Evolutionary conservation across 108 stramenopile species (phyloP), one percentile per base, ranked within the genome.

Genomic region (Nannochloropsis gaditana): DNA sequence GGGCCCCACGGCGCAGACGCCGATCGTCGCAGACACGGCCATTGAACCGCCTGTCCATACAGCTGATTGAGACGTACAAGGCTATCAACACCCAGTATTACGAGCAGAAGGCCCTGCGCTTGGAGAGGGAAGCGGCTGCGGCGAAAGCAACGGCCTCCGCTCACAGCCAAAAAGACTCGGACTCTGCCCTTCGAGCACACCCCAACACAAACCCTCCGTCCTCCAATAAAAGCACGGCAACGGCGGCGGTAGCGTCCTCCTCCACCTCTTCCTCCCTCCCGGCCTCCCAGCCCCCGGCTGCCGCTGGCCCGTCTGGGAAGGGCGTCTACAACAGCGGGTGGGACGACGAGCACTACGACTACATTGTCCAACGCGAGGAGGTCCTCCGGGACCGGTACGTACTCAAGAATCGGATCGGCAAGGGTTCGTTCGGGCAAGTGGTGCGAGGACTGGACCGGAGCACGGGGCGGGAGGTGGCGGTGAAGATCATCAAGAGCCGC

Each of bases 401-500:
- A 50, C 90, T 99, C 44, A 93, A 94, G 85, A 94, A 97, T 89
- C 91, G 94, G 80, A 98, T 99, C 84, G 99, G 99, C 5, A 97
- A 97, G 88, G 99, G 99, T 43, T 94, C 94, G 9, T 97, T 97
- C 89, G 96, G 96, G 19, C 96, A 99, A 88, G 96, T 97, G 5
- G 95, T 96, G 11, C 92, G 94, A 42, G 95, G 95, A 0, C 86
- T 91, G 43, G 97, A 97, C 88, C 89, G 91, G 10, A 84, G 90
- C 44, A 92, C 92, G 9, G 87, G 92, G 11, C 81, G 85, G 21
- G 81, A 43, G 31, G 97, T 98, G 21, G 99, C 99, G 9, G 96
- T 99, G 84, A 99, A 99, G 88, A 96, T 99, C 81, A 97, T 99
- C 91, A 98, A 98, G 91, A 95, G 95, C 87, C 96, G 95, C 86